Conservation (phyloP, 2,329 filamentous ascomycete genomes). For the Phialemonium atrogriseum region DNA sequence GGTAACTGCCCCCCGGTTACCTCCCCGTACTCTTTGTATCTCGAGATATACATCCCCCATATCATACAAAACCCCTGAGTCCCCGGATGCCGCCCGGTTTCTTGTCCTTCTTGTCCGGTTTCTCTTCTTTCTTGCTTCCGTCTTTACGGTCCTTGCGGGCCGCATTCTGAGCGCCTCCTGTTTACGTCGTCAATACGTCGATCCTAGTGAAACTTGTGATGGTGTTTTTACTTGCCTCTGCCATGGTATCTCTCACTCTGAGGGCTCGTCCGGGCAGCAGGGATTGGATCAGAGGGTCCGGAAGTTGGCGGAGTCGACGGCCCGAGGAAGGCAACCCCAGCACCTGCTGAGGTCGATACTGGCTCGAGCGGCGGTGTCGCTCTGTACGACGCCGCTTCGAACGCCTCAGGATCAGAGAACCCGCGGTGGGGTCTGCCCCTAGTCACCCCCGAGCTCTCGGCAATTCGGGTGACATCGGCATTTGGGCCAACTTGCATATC, state of each 20-base stretch:
- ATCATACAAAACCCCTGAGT: constrained; percentile 19
- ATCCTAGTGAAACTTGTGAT: constrained; percentile 30
- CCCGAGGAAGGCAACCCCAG: constrained; percentile 18
- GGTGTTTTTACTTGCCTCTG: constrained; percentile 43
- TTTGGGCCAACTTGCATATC: constrained; percentile 32
- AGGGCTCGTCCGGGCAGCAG: constrained; percentile 21
- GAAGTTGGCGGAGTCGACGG: constrained; percentile 28
- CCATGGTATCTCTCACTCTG: constrained; percentile 25
- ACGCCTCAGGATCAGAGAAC: constrained; percentile 34
- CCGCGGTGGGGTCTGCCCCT: constrained; percentile 30
- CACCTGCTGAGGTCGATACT: constrained; percentile 19
- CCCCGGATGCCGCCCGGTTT: constrained; percentile 25
- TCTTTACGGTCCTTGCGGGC: constrained; percentile 37
- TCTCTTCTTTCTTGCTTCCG: constrained; percentile 37
- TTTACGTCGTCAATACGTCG: constrained; percentile 10
- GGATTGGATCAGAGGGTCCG: constrained; percentile 17
- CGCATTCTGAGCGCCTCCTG: constrained; percentile 40
- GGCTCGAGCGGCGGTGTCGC: constrained; percentile 32
- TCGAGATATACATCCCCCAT: no score
- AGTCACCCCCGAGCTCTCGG: constrained; percentile 25
- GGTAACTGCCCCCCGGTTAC: no score
- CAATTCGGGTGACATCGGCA: constrained; percentile 10
- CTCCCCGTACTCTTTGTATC: no score
- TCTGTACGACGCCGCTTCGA: constrained; percentile 34
- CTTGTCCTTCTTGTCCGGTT: constrained; percentile 28